A percentile compares a stretch with the other conserved stretches of the same genome.
phyloP scores from a whole-genome alignment of 768 basidiomycete genomes.

The Tulasnella sp. region DNA sequence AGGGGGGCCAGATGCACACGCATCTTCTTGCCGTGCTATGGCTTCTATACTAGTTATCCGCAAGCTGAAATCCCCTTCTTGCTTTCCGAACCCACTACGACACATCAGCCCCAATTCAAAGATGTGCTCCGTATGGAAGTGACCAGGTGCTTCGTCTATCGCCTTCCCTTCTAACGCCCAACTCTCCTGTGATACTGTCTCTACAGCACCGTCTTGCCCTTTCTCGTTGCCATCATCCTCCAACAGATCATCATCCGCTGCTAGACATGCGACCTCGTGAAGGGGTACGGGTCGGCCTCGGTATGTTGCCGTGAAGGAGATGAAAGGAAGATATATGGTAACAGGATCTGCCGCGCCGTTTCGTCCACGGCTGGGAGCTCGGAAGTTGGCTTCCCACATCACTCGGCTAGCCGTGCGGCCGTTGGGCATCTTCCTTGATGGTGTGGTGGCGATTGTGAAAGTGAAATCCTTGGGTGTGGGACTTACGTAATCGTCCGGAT shows the following conservation, averaged over 20 bases:
- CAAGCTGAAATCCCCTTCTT: slow-evolving; percentile 27
- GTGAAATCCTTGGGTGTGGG: slow-evolving; percentile 1
- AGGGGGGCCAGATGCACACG: too few species aligned
- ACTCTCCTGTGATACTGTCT: too few species aligned
- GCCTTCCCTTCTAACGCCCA: slow-evolving; percentile 20
- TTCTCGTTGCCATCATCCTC: not conserved
- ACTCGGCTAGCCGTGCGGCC: slow-evolving; percentile 2
- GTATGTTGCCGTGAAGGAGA: slow-evolving; percentile 26
- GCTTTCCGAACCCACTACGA: slow-evolving; percentile 27
- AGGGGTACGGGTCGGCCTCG: slow-evolving; percentile 23
- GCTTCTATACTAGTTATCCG: slow-evolving; percentile 22
- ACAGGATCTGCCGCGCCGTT: not conserved
- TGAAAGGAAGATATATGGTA: slow-evolving; percentile 21
- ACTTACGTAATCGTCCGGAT: not conserved
- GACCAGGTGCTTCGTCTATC: slow-evolving; percentile 19
- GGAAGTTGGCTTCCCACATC: not conserved
- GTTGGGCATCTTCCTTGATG: not conserved
- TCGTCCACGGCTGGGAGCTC: not conserved
- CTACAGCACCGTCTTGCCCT: not conserved
- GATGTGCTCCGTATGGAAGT: slow-evolving; percentile 22
- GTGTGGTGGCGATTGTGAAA: slow-evolving; percentile 4
- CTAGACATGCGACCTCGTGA: not conserved
- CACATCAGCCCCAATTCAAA: slow-evolving; percentile 29
- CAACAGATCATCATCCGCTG: too few species aligned
- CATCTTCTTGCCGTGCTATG: not conserved